A percentile compares a stretch with the other conserved stretches of the same genome.
These are phyloP conservation scores for Coniophora puteana DNA, from an alignment of 1,284 basidiomycete genomes.

Conservation along the genomic window DNA sequence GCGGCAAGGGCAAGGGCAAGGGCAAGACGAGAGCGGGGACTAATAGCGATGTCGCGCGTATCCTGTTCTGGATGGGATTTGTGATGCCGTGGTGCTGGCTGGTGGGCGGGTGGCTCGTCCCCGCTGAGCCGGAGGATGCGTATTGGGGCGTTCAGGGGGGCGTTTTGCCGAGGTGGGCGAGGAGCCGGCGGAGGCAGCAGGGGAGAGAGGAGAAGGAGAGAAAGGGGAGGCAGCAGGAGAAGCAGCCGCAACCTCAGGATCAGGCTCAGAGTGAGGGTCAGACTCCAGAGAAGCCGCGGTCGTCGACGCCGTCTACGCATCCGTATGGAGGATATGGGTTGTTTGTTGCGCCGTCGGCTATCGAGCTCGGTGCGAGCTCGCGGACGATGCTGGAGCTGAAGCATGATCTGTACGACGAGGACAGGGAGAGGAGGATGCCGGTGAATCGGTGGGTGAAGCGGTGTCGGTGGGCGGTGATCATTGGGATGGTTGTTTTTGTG, in stretches of 20 bases:
- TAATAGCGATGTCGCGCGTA: constrained; percentile 50
- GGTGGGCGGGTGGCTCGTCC: constrained; percentile 68
- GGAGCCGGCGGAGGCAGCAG: constrained; percentile 12
- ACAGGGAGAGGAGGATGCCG: constrained; percentile 15
- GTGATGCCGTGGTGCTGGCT: constrained; percentile 65
- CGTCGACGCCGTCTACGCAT: too few relatives aligned
- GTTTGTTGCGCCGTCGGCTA: constrained; percentile 28
- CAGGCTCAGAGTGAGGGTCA: too few relatives aligned
- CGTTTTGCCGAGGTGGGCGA: constrained; percentile 34
- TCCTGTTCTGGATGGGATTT: constrained; percentile 70
- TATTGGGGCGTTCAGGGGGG: constrained; percentile 17
- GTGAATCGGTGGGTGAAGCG: constrained; percentile 40
- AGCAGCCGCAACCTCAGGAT: too few relatives aligned
- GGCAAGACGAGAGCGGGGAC: too few relatives aligned
- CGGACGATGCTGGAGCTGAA: constrained; percentile 16
- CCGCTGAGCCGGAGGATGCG: constrained; percentile 32
- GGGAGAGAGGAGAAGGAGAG: too few relatives aligned
- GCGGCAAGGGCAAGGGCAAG: constrained; percentile 19
- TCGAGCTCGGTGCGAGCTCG: constrained; percentile 19
- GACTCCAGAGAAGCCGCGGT: too few relatives aligned
- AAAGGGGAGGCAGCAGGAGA: background rate
- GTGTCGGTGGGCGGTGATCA: constrained; percentile 42
- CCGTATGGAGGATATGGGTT: constrained; percentile 1
- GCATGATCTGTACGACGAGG: too few relatives aligned
- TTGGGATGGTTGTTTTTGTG: constrained; percentile 36